phyloP scores from a whole-genome alignment of 2,329 filamentous ascomycete genomes.

The Ceratocystis huliohia region DNA sequence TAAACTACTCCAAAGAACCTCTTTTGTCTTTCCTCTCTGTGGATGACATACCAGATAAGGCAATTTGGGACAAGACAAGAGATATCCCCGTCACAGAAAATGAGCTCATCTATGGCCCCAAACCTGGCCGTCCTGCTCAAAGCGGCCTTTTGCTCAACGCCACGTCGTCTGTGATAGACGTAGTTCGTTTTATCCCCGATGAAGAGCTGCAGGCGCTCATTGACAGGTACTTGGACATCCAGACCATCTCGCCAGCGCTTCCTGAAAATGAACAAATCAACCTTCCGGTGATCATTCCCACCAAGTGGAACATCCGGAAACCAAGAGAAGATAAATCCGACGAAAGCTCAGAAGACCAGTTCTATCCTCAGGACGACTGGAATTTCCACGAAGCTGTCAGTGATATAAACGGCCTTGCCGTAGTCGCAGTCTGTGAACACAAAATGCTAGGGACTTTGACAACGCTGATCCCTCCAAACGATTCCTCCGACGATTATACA shows the following conservation, averaged over 20 bases:
- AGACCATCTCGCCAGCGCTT: conserved; percentile 11
- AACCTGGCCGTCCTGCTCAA: background rate
- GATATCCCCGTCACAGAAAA: conserved; percentile 6
- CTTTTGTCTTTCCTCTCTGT: conserved; percentile 25
- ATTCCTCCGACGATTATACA: background rate
- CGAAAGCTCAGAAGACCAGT: background rate
- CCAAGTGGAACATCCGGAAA: conserved; percentile 16
- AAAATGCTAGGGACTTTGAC: conserved; percentile 21
- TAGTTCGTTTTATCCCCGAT: conserved; percentile 24
- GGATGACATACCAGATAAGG: conserved; percentile 1
- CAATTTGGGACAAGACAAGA: conserved; percentile 12
- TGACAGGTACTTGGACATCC: conserved; percentile 21
- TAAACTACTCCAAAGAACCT: conserved; percentile 22
- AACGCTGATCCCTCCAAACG: conserved; percentile 17
- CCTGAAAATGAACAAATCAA: conserved; percentile 22
- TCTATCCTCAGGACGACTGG: conserved; percentile 16
- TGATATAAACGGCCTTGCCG: conserved; percentile 26
- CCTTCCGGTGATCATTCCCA: conserved; percentile 21
- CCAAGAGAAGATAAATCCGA: background rate
- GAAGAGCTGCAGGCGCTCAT: conserved; percentile 23
- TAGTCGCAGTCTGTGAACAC: conserved; percentile 25
- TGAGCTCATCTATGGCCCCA: conserved; percentile 8
- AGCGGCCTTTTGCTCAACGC: background rate
- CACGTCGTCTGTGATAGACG: conserved; percentile 22
- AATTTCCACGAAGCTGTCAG: conserved; percentile 25